These are phyloP conservation scores for Eutrema japonicum DNA, from an alignment of 345 rosid species.

Conservation along the genomic window DNA sequence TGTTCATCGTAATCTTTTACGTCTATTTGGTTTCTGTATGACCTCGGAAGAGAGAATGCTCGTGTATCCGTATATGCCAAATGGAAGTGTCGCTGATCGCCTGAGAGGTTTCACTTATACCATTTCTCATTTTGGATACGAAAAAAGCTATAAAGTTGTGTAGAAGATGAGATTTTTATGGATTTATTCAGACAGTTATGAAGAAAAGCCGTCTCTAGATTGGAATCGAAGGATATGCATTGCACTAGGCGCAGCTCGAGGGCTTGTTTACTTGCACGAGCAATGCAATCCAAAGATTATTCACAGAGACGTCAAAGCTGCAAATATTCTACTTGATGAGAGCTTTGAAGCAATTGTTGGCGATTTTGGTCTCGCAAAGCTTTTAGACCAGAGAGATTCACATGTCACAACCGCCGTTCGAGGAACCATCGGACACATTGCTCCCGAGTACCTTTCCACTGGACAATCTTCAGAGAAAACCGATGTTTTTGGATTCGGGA, in stretches of 20 bases:
- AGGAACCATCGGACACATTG: constrained; percentile 96
- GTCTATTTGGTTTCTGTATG: constrained; percentile 92
- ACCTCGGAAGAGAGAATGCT: constrained; percentile 82
- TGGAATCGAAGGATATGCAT: constrained; percentile 80
- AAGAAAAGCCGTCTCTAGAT: constrained; percentile 73
- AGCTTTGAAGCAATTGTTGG: constrained; percentile 95
- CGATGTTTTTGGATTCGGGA: constrained; percentile 94
- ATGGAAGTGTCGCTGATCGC: constrained; percentile 95
- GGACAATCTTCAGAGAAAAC: constrained; percentile 97
- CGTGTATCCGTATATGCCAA: constrained; percentile 95
- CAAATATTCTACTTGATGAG: constrained; percentile 87
- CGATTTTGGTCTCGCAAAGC: constrained; percentile 92
- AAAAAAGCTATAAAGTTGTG: not conserved
- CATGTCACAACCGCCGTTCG: constrained; percentile 95
- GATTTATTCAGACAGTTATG: constrained; percentile 41
- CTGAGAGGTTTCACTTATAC: constrained; percentile 60
- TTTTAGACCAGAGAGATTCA: constrained; percentile 80
- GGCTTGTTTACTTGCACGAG: constrained; percentile 92
- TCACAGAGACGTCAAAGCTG: constrained; percentile 97
- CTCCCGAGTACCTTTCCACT: constrained; percentile 95
- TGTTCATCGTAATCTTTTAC: constrained; percentile 83
- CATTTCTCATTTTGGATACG: constrained; percentile 13
- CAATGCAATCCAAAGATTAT: constrained; percentile 94
- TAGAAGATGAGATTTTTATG: not conserved
- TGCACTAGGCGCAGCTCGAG: constrained; percentile 87